A percentile compares a stretch with the other conserved stretches of the same genome.
Evolutionary conservation across 2,329 filamentous ascomycete genomes (phyloP).

Genomic region (Alternaria ventricosa): DNA sequence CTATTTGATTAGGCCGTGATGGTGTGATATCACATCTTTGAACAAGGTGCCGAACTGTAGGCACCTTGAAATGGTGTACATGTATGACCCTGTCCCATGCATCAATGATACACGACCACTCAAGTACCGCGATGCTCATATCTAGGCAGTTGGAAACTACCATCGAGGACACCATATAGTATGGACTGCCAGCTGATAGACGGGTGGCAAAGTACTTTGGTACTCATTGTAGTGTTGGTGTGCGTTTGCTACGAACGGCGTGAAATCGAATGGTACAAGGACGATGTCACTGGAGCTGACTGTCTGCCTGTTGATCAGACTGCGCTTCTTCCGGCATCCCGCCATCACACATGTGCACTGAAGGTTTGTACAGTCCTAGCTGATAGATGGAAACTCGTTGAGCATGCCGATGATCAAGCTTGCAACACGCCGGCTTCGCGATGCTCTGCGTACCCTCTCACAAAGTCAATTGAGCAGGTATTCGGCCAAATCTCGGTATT

Average conservation of each 20-base stretch:
- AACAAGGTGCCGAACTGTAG: neutral
- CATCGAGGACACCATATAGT: neutral
- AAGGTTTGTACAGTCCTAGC: neutral
- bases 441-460: neutral
- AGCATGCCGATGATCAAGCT: neutral
- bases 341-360: neutral
- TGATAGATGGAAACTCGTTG: neutral
- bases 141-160: neutral
- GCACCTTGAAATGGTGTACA: neutral
- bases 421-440: neutral
- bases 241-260: neutral
- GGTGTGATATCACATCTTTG: neutral
- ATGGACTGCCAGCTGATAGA: neutral
- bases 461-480: neutral
- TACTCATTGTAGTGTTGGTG: neutral
- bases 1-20: neutral
- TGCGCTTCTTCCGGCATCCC: neutral
- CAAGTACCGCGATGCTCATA: neutral
- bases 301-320: neutral
- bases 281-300: neutral
- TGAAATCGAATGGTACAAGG: neutral
- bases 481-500: neutral
- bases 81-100: neutral
- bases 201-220: neutral
- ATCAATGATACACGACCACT: neutral